Evolutionary conservation across 2,329 filamentous ascomycete species (phyloP).

Genomic region (Trichoderma sp.): DNA sequence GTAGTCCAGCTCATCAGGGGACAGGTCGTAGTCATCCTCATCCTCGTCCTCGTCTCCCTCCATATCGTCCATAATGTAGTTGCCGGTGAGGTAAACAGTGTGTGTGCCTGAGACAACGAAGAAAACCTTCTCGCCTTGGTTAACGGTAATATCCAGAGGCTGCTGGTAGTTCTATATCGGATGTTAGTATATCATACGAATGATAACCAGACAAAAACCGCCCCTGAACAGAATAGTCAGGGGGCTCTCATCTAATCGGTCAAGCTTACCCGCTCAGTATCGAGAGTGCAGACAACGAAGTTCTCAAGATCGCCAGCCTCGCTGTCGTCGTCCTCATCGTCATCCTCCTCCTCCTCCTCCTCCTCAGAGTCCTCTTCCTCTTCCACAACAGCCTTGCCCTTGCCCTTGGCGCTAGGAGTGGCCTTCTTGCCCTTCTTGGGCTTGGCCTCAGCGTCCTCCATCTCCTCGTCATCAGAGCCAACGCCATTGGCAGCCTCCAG

Average conservation of each 20-base stretch:
- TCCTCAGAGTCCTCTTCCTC: slow-evolving; percentile 62
- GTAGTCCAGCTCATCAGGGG: slow-evolving; percentile 77
- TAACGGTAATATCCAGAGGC: slow-evolving; percentile 88
- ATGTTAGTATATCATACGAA: slow-evolving; percentile 36
- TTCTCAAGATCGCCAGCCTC: slow-evolving; percentile 76
- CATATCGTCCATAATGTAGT: slow-evolving; percentile 81
- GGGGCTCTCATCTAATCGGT: background rate
- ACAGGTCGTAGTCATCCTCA: slow-evolving; percentile 78
- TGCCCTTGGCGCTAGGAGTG: slow-evolving; percentile 55
- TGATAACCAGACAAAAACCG: background rate
- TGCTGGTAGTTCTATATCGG: slow-evolving; percentile 83
- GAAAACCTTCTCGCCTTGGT: slow-evolving; percentile 85
- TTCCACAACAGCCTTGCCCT: slow-evolving; percentile 69
- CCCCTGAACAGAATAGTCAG: background rate
- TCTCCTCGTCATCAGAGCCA: slow-evolving; percentile 69
- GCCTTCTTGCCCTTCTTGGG: slow-evolving; percentile 72
- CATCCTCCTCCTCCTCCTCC: slow-evolving; percentile 58
- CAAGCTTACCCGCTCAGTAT: slow-evolving; percentile 78
- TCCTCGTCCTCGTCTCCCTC: slow-evolving; percentile 66
- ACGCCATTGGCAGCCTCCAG: slow-evolving; percentile 68
- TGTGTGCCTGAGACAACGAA: slow-evolving; percentile 91
- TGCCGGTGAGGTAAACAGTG: slow-evolving; percentile 89
- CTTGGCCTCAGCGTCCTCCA: slow-evolving; percentile 68
- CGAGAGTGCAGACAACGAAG: slow-evolving; percentile 93
- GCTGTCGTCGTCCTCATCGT: slow-evolving; percentile 56